phyloP scores from a whole-genome alignment of 768 basidiomycete genomes.

The Auriscalpium orientale region DNA sequence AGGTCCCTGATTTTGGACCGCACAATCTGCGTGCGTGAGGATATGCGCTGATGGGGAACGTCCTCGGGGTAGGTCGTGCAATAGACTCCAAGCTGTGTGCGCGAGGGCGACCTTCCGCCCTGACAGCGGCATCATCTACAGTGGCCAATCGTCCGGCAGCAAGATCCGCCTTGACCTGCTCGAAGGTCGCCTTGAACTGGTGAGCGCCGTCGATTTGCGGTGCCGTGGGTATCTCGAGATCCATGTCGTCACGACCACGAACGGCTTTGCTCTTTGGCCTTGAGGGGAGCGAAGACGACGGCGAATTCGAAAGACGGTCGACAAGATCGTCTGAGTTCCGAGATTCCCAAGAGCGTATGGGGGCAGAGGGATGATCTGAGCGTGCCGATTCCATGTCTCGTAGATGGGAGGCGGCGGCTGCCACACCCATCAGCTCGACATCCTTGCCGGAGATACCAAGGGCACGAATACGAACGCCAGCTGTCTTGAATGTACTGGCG shows the following conservation, averaged over 20 bases:
- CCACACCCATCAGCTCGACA: constrained; percentile 73
- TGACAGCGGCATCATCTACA: constrained; percentile 22
- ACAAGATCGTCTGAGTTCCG: constrained; percentile 9
- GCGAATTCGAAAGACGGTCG: constrained; percentile 4
- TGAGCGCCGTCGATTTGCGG: constrained; percentile 54
- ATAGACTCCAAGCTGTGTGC: constrained; percentile 26
- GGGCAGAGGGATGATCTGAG: constrained; percentile 16
- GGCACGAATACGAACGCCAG: constrained; percentile 75
- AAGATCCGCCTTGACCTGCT: constrained; percentile 79
- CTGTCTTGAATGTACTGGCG: constrained; percentile 84
- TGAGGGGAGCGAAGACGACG: background rate
- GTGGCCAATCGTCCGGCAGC: constrained; percentile 41
- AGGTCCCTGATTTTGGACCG: constrained; percentile 58
- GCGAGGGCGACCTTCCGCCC: constrained; percentile 21
- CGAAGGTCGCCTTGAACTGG: constrained; percentile 76
- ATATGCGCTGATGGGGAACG: constrained; percentile 24
- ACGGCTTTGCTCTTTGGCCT: constrained; percentile 2
- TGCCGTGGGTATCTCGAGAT: constrained; percentile 38
- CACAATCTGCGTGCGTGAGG: constrained; percentile 51
- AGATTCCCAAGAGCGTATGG: constrained; percentile 32
- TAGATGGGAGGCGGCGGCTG: constrained; percentile 79
- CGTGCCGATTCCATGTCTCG: constrained; percentile 48
- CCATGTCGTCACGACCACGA: constrained; percentile 18
- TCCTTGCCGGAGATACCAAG: constrained; percentile 60
- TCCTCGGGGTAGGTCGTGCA: constrained; percentile 12